A percentile compares a stretch with the other conserved stretches of the same genome.
Evolutionary conservation across 2,329 filamentous ascomycete species (phyloP).

Genomic region (Fonsecaea monophora): DNA sequence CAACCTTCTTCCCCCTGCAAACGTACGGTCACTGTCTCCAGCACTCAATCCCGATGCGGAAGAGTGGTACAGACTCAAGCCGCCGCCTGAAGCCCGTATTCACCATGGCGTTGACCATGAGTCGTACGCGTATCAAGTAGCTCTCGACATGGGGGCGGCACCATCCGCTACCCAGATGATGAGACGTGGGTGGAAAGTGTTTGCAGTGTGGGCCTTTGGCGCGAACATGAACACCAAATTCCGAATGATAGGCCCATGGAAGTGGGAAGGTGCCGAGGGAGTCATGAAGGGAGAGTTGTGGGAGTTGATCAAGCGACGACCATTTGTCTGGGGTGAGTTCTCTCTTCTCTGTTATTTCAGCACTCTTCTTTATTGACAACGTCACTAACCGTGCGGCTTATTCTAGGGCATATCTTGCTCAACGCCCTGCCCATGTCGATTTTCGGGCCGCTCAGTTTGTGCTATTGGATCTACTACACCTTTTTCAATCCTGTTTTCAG

Average conservation of each 20-base stretch:
- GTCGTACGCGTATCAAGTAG: conserved; percentile 22
- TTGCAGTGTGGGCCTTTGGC: conserved; percentile 16
- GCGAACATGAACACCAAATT: conserved; percentile 24
- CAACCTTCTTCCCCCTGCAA: conserved; percentile 16
- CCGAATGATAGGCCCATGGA: conserved; percentile 18
- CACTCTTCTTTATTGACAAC: neutral
- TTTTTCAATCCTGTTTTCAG: neutral
- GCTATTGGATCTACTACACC: conserved; percentile 18
- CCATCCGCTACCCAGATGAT: conserved; percentile 13
- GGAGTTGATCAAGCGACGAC: conserved; percentile 6
- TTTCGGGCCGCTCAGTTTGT: conserved; percentile 13
- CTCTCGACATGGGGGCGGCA: conserved; percentile 20
- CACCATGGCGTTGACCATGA: conserved; percentile 23
- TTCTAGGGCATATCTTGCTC: conserved; percentile 11
- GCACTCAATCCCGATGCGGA: conserved; percentile 9
- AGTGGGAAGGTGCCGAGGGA: conserved; percentile 15
- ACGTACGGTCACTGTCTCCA: conserved; percentile 4
- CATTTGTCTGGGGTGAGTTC: conserved; percentile 17
- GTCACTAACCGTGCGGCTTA: neutral
- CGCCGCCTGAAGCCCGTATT: conserved; percentile 7
- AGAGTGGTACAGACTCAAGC: conserved; percentile 19
- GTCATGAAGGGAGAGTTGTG: conserved; percentile 18
- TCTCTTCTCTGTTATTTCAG: neutral
- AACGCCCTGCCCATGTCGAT: conserved; percentile 18
- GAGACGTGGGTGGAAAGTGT: conserved; percentile 8